Evolutionary conservation across 257 asterid species (phyloP), one percentile per base, ranked within the genome.

Genomic region (Coffea eugenioides): DNA sequence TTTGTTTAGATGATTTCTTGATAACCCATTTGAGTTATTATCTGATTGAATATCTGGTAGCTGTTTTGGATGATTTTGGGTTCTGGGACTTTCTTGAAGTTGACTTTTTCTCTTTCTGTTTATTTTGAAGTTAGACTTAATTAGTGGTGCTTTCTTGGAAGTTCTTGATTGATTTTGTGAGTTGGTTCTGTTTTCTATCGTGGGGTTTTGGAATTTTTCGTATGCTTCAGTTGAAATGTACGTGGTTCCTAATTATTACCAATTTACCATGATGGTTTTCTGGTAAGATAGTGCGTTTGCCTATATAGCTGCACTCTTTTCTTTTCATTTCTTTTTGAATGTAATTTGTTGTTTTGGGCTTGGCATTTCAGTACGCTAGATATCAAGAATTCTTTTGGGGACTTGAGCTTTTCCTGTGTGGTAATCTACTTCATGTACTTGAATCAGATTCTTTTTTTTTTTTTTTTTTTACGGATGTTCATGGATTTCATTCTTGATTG

Each of bases 31-130:
- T 65, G 76, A 71, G 76, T 62, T 61, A 74, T 68, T 34, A 2
- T 2, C 0, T 16, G 34, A 12, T 56, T 52, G 10, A 0, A 12
- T 41, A 36, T 74, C 36, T 76, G 34, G 69, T 21, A 49, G 64
- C 41, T 74, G 77, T 71, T 71, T 15, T 18, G 31, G 57, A 70
- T 39, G 71, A 41, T 71, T 71, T 43, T 79, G 65, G 71, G 71
- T 59, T 39, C 66, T 78, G 34, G 77, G 56, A 27, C 46, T 71
- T 71, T 39, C 20, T 5, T 57, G 48, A 61, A 71, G 77, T 71
- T 79, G 62, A 57, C 62, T 34, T 45, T 69, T 69, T 39, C 43
- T 45, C 56, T 54, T 3, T 13, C 14, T 45, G 10, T 57, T 57
- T 20, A 3, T 54, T 54, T 15, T 54, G 18, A 39, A 39, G 48